phyloP scores from a whole-genome alignment of 768 basidiomycete species.

The Mycena rosella region DNA sequence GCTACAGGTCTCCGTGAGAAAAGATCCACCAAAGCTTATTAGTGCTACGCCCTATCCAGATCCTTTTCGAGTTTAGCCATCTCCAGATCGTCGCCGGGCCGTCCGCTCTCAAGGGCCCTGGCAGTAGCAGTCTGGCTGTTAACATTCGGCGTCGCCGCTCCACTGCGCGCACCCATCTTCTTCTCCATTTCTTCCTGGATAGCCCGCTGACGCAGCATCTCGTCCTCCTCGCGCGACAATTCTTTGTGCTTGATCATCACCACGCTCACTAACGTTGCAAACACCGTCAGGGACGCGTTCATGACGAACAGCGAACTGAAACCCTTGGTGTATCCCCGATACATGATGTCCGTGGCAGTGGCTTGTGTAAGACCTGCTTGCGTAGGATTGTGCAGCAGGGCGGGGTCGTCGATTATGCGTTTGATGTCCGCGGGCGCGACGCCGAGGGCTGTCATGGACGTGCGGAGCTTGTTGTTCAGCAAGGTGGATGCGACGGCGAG shows the following conservation, averaged over 20 bases:
- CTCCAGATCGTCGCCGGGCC: too few species aligned
- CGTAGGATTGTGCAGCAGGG: conserved; percentile 47
- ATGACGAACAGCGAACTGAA: conserved; percentile 73
- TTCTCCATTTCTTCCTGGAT: too few species aligned
- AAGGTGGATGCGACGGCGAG: conserved; percentile 73
- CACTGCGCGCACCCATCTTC: too few species aligned
- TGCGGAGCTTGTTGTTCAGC: conserved; percentile 67
- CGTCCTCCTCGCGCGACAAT: conserved; percentile 48
- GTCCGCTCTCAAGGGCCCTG: too few species aligned
- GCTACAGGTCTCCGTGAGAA: too few species aligned
- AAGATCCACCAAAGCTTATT: too few species aligned
- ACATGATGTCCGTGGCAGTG: conserved; percentile 57
- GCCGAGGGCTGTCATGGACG: conserved; percentile 52
- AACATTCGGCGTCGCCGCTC: too few species aligned
- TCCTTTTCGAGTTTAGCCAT: too few species aligned
- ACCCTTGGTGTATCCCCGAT: conserved; percentile 65
- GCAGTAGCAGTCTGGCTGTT: too few species aligned
- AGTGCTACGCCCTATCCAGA: too few species aligned
- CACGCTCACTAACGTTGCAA: conserved; percentile 68
- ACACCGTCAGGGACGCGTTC: conserved; percentile 65
- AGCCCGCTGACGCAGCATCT: too few species aligned
- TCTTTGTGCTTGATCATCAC: conserved; percentile 74
- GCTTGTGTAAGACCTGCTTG: conserved; percentile 49
- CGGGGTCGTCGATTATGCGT: conserved; percentile 65
- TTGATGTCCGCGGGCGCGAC: conserved; percentile 55